Evolutionary conservation across 164 flowering plant genomes (phyloP).

Genomic region (Liriodendron chinense): DNA sequence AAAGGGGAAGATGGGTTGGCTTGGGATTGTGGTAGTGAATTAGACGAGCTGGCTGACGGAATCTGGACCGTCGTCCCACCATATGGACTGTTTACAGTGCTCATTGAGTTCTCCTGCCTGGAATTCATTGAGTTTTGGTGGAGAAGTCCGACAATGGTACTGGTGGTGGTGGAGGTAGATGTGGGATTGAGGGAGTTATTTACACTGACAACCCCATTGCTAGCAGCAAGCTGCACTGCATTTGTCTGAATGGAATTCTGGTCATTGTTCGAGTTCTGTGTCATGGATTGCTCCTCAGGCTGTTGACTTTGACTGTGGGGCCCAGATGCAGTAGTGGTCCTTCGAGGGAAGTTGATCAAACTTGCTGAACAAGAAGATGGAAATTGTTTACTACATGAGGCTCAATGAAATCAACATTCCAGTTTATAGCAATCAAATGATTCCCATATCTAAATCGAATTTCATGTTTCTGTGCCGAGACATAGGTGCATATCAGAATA

Average conservation of each 20-base stretch:
- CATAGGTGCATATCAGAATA: not conserved
- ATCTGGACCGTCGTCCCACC: conserved; percentile 54
- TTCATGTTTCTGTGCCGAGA: no score
- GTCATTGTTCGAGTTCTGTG: conserved; percentile 45
- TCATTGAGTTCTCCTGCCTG: conserved; percentile 59
- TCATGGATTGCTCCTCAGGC: conserved; percentile 45
- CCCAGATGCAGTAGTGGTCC: conserved; percentile 46
- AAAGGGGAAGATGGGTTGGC: conserved; percentile 59
- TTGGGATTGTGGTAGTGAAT: conserved; percentile 51
- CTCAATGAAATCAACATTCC: not conserved
- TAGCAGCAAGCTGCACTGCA: conserved; percentile 40
- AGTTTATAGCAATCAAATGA: no score
- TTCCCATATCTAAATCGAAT: no score
- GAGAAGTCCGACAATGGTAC: conserved; percentile 54
- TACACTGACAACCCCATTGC: conserved; percentile 51
- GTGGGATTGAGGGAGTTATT: conserved; percentile 38
- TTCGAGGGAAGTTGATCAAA: conserved; percentile 83
- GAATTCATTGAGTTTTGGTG: conserved; percentile 91
- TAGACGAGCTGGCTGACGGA: conserved; percentile 69
- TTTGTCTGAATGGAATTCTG: conserved; percentile 37
- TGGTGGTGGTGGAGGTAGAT: conserved; percentile 43
- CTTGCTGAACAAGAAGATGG: conserved; percentile 56
- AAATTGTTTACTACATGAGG: not conserved
- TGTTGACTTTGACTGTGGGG: conserved; percentile 51
- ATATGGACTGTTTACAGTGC: conserved; percentile 61